Evolutionary conservation across 2,329 filamentous ascomycete genomes (phyloP), one percentile per base, ranked within the genome.

Genomic region (Rutstroemia sp.): DNA sequence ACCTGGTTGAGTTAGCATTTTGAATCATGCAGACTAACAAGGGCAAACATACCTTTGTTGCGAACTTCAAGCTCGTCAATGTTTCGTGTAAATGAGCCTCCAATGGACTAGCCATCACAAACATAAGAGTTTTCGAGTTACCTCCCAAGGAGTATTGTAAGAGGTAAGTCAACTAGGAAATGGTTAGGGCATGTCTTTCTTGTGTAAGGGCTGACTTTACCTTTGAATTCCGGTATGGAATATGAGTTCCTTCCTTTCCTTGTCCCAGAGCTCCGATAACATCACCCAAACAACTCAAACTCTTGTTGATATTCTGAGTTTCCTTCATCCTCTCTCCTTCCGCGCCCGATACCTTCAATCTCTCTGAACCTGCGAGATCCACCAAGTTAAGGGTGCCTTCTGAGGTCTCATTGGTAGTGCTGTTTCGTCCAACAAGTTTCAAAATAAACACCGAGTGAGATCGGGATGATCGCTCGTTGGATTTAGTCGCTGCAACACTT

Each of bases 121-220:
- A 96, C 94, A 99, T 99, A 66, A 99, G 85, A 0, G 94, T 99
- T 75, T 96, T 95, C 64, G 88, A 94, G 71, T 96, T 96, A 16
- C 94, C 94, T 4, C 94, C 92, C 7, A 99, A 77, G 3, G 90
- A 96, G 69, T 94, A 95, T 81, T 97, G 90, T 39, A 99, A 80
- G 48, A 99, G 79, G 68, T 96, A 95, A 8, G 94, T 99, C 62
- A 99, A 79, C 81, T 87, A 56, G 23, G 52, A 10, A 34, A 12
- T 34, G 57, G 64, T 64, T 66, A 67, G 62, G 36, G 12, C 2
- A 36, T 38, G 19, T 46, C 5, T 19, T 45, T 8, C 38, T 34
- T 14, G 17, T 56, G 57, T 38, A 46, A 5, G 38, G 1, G 5
- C 9, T 45, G 17, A n/a, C 68, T 75, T 64, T 73, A 86, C 83